Evolutionary conservation across 176 grass and related monocot species (phyloP), one percentile per base, ranked within the genome.

Genomic region (Oryza punctata): DNA sequence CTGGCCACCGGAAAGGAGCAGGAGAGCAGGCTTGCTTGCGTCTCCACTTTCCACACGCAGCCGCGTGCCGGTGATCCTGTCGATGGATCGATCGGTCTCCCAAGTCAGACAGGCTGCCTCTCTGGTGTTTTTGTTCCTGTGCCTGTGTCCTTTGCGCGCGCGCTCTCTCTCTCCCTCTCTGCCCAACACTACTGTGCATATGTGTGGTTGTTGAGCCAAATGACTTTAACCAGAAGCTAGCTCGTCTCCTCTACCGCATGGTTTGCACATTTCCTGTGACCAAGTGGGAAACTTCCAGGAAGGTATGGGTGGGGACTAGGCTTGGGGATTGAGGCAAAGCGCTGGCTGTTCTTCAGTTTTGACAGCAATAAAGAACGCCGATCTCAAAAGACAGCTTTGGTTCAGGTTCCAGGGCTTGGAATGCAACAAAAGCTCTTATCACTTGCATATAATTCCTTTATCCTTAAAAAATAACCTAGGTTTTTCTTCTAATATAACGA

Each of bases 351-450:
- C 12, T 21, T 60, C 21, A 60, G 73, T n/a, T 49, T 75, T 50
- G 30, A 24, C 52, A 52, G 15, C 19, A 23, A 27, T 41, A 28
- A 64, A 64, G 25, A 63, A 63, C 49, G n/a, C n/a, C 45, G 21
- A 60, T 60, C 7, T 61, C 70, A 59, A 81, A 87, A 69, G 9
- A 46, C 65, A 27, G 72, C 82, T 52, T 81, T 38, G 71, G 30
- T 85, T 69, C 78, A 70, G 70, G 82, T 14, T 71, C 81, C 69
- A 63, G 67, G 77, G 41, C 77, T 54, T 46, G 47, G 76, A 71
- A 27, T 15, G 87, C 69, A 89, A 38, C 46, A 79, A 88, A 79
- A 84, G 75, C 63, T 16, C 5, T 1, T 19, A 19, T n/a, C 7
- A 10, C 19, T n/a, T n/a, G n/a, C n/a, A n/a, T n/a, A n/a, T n/a